phyloP scores from a whole-genome alignment of 1,139 yeast genomes.

The Blastobotrys niveus region DNA sequence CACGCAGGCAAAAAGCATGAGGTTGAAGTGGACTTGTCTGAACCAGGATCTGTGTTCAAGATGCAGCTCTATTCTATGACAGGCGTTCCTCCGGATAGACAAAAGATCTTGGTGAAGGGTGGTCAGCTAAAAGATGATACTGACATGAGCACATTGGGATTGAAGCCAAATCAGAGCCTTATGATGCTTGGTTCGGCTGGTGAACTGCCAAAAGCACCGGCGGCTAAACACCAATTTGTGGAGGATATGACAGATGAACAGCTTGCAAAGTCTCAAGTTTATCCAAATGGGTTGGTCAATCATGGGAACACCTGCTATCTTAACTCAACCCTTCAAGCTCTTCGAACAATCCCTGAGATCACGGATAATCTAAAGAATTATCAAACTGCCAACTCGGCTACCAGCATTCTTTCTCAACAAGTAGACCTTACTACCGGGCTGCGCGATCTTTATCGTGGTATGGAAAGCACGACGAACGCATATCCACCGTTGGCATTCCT shows the following conservation, averaged over 20 bases:
- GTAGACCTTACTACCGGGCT: constrained; percentile 28
- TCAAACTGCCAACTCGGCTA: constrained; percentile 13
- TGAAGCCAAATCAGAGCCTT: constrained; percentile 62
- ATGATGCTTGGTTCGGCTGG: constrained; percentile 95
- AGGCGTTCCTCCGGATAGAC: constrained; percentile 78
- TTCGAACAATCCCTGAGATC: constrained; percentile 63
- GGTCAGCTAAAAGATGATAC: constrained; percentile 77
- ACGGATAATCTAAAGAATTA: constrained; percentile 30
- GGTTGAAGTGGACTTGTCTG: constrained; percentile 48
- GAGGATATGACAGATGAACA: constrained; percentile 60
- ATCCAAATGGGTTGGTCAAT: constrained; percentile 79
- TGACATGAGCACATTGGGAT: constrained; percentile 43
- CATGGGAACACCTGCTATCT: constrained; percentile 94
- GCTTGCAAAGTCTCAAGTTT: constrained; percentile 32
- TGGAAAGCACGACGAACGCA: constrained; percentile 31
- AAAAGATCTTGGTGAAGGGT: constrained; percentile 82
- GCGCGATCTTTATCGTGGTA: constrained; percentile 31
- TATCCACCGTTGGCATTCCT: constrained; percentile 56
- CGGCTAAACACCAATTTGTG: constrained; percentile 49
- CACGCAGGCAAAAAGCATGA: constrained; percentile 83
- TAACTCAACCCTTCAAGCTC: constrained; percentile 80
- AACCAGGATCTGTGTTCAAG: constrained; percentile 62
- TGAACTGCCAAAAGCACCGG: constrained; percentile 55
- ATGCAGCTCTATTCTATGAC: constrained; percentile 66
- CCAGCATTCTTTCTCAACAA: background rate